Conservation (phyloP, 164 flowering plant species). For the Magnolia officinalis region DNA sequence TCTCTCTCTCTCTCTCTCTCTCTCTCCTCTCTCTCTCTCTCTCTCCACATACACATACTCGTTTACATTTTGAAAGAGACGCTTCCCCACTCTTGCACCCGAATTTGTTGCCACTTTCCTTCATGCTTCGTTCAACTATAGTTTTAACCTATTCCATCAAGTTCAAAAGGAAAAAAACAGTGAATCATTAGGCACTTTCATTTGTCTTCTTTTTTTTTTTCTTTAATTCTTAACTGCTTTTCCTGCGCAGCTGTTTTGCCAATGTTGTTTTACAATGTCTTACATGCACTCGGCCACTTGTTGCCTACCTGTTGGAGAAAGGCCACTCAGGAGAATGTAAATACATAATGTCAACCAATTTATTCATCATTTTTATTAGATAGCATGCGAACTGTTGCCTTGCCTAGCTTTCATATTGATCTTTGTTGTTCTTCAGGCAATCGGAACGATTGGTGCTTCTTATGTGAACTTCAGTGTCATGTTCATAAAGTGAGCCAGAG, state of each 20-base stretch:
- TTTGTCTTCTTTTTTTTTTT: background rate
- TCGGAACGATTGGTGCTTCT: slow-evolving; percentile 82
- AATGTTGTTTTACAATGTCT: slow-evolving; percentile 97
- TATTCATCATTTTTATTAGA: background rate
- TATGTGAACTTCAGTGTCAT: slow-evolving; percentile 83
- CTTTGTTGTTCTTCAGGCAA: slow-evolving; percentile 49
- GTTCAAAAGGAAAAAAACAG: too few species aligned
- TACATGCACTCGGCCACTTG: slow-evolving; percentile 74
- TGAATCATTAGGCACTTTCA: too few species aligned
- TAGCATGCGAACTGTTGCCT: background rate
- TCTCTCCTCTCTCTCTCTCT: too few species aligned
- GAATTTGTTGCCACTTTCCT: too few species aligned
- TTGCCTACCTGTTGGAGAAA: slow-evolving; percentile 75
- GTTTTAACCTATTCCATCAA: too few species aligned
- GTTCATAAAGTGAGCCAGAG: slow-evolving; percentile 62
- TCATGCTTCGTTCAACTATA: too few species aligned
- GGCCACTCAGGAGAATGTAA: slow-evolving; percentile 78
- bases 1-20: too few species aligned
- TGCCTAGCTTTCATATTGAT: background rate
- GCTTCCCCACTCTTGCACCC: too few species aligned
- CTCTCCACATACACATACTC: too few species aligned
- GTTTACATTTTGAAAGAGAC: too few species aligned
- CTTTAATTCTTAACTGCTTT: background rate
- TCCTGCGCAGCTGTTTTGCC: slow-evolving; percentile 80
- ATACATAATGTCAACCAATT: background rate